phyloP scores from a whole-genome alignment of 176 grass and related monocot genomes.

The Echinochloa phyllopogon region DNA sequence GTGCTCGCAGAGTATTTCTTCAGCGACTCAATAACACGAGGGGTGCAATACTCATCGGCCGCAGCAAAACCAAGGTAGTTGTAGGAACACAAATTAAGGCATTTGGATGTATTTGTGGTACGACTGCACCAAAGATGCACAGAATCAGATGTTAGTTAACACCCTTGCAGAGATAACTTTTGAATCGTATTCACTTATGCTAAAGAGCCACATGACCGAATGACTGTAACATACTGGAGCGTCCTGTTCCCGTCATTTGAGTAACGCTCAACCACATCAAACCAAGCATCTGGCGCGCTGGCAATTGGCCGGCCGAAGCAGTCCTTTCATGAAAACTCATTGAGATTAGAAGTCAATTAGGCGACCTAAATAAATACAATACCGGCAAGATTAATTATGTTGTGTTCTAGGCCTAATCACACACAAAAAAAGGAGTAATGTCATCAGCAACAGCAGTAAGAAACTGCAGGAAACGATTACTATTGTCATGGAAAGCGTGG shows the following conservation, averaged over 20 bases:
- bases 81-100: constrained; percentile 91
- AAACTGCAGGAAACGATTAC: background rate
- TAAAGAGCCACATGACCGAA: background rate
- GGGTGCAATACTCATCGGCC: constrained; percentile 91
- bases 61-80: constrained; percentile 97
- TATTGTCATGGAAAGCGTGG: background rate
- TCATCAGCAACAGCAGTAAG: background rate
- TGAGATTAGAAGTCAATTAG: constrained; percentile 7
- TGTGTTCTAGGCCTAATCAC: background rate
- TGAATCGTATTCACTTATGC: constrained; percentile 14
- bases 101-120: constrained; percentile 71
- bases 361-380: constrained; percentile 5
- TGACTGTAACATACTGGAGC: constrained; percentile 53
- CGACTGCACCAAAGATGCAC: constrained; percentile 59
- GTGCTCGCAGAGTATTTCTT: constrained; percentile 88
- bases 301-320: constrained; percentile 87
- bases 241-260: constrained; percentile 92
- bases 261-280: constrained; percentile 80
- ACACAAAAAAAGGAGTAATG: background rate
- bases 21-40: constrained; percentile 85
- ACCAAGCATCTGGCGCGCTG: constrained; percentile 86
- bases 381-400: background rate
- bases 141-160: background rate
- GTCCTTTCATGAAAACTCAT: constrained; percentile 51
- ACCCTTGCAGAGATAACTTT: background rate